Base-by-base conservation (phyloP, 2,329 filamentous ascomycete species). In the Proliferodiscus dingleyae region DNA sequence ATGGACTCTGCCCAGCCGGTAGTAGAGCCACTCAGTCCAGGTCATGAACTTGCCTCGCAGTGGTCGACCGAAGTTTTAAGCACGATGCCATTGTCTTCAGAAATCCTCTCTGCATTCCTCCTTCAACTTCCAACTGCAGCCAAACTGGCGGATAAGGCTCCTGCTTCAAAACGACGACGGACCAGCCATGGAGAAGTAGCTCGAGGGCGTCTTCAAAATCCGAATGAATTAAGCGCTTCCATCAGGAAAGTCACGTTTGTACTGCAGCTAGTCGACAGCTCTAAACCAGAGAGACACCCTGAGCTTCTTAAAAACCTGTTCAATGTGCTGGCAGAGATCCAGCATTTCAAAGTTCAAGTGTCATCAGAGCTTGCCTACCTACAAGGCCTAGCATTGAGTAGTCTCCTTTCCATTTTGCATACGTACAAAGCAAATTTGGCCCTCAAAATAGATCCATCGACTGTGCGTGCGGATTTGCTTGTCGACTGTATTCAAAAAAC, bases 401-500 rank as follows among this genome's bases (percentile, higher is more conserved):
- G 87, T 57, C 73, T 98, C 26, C 73, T 91, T 41, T 81, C 85
- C 33, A 95, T 97, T 68, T 81, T 97, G 55, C 85, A 89, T 47
- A 80, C 81, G 1, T 83, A 87, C 59, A 87, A 86, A 66, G 66
- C 68, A 41, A 72, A 80, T 64, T 72, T 73, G 60, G 68, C 67
- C 26, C 70, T 85, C 32, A 77, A 78, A 47, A 83, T 95, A 46
- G 88, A 94, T 63, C 80, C 81, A 37, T 84, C 87, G 2, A 83
- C 82, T 29, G 85, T 95, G 30, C 83, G 94, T 46, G 87, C 89
- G 3, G 93, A 98, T 64, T 69, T 97, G 37, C 81, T 98, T 44
- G 89, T 97, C 39, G 90, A 94, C 61, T 96, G 90, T 69, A 87
- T 98, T 36, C 87, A 94, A 61, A 90, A 88, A 51, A 94, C 90